Evolutionary conservation across 2,329 filamentous ascomycete species (phyloP).

Genomic region (Aspergillus oerlinghausenensis): DNA sequence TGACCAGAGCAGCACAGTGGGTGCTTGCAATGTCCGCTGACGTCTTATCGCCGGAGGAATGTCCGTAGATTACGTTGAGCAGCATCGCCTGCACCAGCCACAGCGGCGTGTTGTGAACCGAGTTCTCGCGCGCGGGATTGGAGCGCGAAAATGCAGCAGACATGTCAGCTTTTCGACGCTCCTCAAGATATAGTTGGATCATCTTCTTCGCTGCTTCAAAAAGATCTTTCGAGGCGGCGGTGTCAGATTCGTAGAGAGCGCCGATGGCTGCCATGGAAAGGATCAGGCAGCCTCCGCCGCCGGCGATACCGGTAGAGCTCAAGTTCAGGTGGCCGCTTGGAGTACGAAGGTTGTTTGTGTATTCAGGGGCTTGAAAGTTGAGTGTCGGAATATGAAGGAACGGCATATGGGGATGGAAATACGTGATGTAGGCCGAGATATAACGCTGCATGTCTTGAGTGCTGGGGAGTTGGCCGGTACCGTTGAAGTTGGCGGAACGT

Average conservation of each 20-base stretch:
- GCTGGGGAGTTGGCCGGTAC: slow-evolving; percentile 62
- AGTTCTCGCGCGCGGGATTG: slow-evolving; percentile 52
- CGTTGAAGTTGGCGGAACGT: slow-evolving; percentile 33
- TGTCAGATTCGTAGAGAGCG: slow-evolving; percentile 82
- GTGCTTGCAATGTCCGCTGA: slow-evolving; percentile 89
- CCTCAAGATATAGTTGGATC: slow-evolving; percentile 89
- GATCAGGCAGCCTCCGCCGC: slow-evolving; percentile 80
- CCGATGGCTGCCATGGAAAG: slow-evolving; percentile 85
- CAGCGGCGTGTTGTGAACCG: slow-evolving; percentile 71
- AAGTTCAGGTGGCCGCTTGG: slow-evolving; percentile 50
- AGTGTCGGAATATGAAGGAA: slow-evolving; percentile 89
- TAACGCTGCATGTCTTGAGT: slow-evolving; percentile 85
- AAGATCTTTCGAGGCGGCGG: slow-evolving; percentile 71
- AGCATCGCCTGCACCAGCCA: slow-evolving; percentile 98
- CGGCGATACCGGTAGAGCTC: slow-evolving; percentile 54
- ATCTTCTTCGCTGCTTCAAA: slow-evolving; percentile 94
- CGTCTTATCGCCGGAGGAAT: slow-evolving; percentile 88
- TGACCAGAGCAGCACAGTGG: slow-evolving; percentile 85
- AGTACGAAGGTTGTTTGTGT: slow-evolving; percentile 56
- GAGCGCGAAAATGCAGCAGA: slow-evolving; percentile 54
- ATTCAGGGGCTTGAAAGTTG: slow-evolving; percentile 76
- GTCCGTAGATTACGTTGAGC: slow-evolving; percentile 90
- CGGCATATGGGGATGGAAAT: slow-evolving; percentile 92
- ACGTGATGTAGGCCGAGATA: slow-evolving; percentile 82
- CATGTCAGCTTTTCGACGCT: slow-evolving; percentile 80